Base-by-base conservation (phyloP, 371 early-diverging fungal species). In the Mucor piriformis region DNA sequence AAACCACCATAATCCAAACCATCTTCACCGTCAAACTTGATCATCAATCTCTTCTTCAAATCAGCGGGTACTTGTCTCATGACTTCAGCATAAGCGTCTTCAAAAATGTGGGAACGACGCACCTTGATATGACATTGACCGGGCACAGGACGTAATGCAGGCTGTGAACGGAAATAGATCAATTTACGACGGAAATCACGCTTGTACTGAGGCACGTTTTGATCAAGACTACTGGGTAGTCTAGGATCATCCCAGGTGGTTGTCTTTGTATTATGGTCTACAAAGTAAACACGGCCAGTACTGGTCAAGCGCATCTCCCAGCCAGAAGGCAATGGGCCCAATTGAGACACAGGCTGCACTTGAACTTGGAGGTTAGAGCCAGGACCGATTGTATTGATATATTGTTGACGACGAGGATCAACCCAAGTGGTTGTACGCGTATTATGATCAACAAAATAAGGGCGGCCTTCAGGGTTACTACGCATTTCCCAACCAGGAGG, bases 1-100 rank as follows among this genome's bases (percentile, higher is more conserved):
- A 99, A 79, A 64, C 99, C 99, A 59, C 99, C 99, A 70, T 94
- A 95, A 79, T 99, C 99, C 38, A 99, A 73, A 51, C 99, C 99
- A 75, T 97, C 97, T 73, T 99, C 99, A 43, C 95, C 95, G 47
- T 94, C 92, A 76, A 99, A 98, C 73, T 96, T 97, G 72, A 99
- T 94, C 91, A 95, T 93, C 34, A 98, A 73, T 43, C 93, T 90
- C 77, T 96, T 97, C 75, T 94, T 94, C 56, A 96, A 76, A 71
- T 96, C 96, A 8, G 83, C 77, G 6, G 92, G 88, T 1, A 88
- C 83, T 64, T 89, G 89, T 18, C 93, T 87, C 93, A 93, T 95
- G 33, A 97, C 85, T 64, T 94, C 94, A 21, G 92, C 85, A 81
- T 90, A 98, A 20, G 97, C 86, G 72, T 98, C 96, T 72, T 95